Base-by-base conservation (phyloP, 495 filamentous ascomycete genomes). In the Daldinia childiae region DNA sequence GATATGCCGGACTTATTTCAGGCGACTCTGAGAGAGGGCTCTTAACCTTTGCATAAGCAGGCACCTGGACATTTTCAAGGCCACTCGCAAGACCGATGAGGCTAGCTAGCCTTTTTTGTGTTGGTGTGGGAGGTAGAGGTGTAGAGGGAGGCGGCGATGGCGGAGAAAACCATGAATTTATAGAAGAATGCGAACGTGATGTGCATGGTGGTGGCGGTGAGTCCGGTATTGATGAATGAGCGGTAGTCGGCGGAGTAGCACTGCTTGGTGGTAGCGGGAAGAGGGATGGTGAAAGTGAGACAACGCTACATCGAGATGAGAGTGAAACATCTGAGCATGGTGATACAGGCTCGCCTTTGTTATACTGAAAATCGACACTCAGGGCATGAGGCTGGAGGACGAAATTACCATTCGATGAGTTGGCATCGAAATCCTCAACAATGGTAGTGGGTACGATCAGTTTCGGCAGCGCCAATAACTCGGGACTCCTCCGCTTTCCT, bases 251-350 rank as follows among this genome's bases (percentile, higher is more conserved):
- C 50, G 66, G 71, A 3, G 65, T 57, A 29, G 55, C 34, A 15
- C 57, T 36, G 26, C 58, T 63, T 29, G 68, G 68, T 27, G 71
- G 71, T 51, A 73, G 58, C 29, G 71, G 71, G 54, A 73, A 73
- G 41, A 73, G 71, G 34, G 71, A 73, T 4, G 71, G 71, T 24
- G 71, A 73, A 45, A 73, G 71, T 17, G 71, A 73, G 19, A 73
- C 58, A 26, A 69, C 43, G 29, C 71, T 73, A 54, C 57, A 66
- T 19, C 61, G 58, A 8, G 71, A 69, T 8, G 65, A 45, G 15
- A 29, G 57, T 34, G 66, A 55, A 21, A 55, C 14, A 19, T 62
- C 71, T 6, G 70, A 73, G 17, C 36, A 51, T 3, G 70, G 70
- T 24, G 71, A 69, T 54, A 73, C 62, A 29, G 43, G 43, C 19